These are phyloP conservation scores for Helicostylum pulchrum DNA, from an alignment of 192 early-diverging fungal genomes.

Conservation along the genomic window DNA sequence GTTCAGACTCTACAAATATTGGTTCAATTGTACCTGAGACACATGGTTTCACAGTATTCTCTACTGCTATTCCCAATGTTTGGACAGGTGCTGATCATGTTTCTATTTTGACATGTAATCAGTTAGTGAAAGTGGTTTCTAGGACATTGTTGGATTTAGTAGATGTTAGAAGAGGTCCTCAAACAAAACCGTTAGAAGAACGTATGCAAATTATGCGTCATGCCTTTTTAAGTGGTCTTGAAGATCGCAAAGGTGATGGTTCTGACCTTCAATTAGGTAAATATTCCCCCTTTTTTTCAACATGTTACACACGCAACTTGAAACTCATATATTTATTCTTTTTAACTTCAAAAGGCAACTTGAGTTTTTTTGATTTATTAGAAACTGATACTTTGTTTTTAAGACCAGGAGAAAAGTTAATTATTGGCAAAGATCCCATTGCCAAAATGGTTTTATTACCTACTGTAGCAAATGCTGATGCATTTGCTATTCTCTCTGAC, in stretches of 20 bases:
- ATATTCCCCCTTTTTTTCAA: not conserved
- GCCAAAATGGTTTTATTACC: conserved; percentile 36
- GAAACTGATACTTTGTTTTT: conserved; percentile 29
- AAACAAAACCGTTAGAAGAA: conserved; percentile 55
- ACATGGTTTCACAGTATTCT: conserved; percentile 78
- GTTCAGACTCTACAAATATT: conserved; percentile 75
- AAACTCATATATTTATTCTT: not conserved
- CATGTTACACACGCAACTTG: not conserved
- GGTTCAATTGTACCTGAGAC: conserved; percentile 58
- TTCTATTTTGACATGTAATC: conserved; percentile 88
- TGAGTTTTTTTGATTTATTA: conserved; percentile 21
- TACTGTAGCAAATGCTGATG: conserved; percentile 25
- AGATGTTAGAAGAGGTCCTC: conserved; percentile 55
- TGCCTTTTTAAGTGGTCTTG: conserved; percentile 51
- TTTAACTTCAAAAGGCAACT: conserved; percentile 13
- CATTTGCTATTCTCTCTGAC: conserved; percentile 40
- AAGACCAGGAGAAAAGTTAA: conserved; percentile 28
- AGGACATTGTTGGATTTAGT: conserved; percentile 57
- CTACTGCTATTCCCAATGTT: conserved; percentile 75
- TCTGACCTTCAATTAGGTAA: conserved; percentile 23
- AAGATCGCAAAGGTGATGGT: conserved; percentile 32
- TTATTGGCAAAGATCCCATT: conserved; percentile 18
- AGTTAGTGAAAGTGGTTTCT: conserved; percentile 70
- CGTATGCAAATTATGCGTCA: conserved; percentile 65
- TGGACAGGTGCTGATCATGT: conserved; percentile 89